A percentile compares a stretch with the other conserved stretches of the same genome.
Conservation (phyloP, 2,329 filamentous ascomycete species). For the Teratosphaeria nubilosa region DNA sequence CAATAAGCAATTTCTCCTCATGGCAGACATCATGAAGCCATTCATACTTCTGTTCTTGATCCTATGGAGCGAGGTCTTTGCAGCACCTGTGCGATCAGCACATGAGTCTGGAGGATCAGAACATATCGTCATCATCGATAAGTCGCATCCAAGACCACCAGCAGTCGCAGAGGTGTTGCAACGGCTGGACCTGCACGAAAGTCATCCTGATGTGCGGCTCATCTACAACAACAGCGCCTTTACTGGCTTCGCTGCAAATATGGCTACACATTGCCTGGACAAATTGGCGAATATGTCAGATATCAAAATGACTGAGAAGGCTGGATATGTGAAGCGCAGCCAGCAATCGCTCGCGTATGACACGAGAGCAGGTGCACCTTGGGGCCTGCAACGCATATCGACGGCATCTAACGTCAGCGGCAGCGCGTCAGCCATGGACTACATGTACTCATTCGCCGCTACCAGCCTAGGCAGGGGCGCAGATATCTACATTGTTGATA, state of each 20-base stretch:
- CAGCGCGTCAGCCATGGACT: constrained; percentile 27
- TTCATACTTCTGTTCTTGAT: constrained; percentile 1
- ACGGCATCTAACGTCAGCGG: constrained; percentile 16
- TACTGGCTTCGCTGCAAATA: constrained; percentile 30
- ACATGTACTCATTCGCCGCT: constrained; percentile 36
- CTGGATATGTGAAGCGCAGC: constrained; percentile 16
- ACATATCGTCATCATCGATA: constrained; percentile 30
- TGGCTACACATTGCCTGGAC: constrained; percentile 31
- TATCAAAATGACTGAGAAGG: constrained; percentile 33
- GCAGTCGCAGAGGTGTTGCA: constrained; percentile 27
- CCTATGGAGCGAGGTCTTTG: neutral
- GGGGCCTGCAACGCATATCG: constrained; percentile 40
- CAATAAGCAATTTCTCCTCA: neutral
- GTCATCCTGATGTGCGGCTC: constrained; percentile 29
- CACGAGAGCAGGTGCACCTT: constrained; percentile 28
- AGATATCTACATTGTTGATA: constrained; percentile 43
- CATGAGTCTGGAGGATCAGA: constrained; percentile 20
- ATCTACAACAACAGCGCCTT: constrained; percentile 33
- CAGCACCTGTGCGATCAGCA: constrained; percentile 4
- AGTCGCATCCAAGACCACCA: constrained; percentile 20
- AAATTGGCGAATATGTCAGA: constrained; percentile 31
- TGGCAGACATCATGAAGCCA: neutral
- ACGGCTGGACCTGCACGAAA: constrained; percentile 26
- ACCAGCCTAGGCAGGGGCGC: constrained; percentile 29
- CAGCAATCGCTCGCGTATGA: constrained; percentile 10